phyloP scores from a whole-genome alignment of 192 early-diverging fungal species.

The Mortierella alpina region DNA sequence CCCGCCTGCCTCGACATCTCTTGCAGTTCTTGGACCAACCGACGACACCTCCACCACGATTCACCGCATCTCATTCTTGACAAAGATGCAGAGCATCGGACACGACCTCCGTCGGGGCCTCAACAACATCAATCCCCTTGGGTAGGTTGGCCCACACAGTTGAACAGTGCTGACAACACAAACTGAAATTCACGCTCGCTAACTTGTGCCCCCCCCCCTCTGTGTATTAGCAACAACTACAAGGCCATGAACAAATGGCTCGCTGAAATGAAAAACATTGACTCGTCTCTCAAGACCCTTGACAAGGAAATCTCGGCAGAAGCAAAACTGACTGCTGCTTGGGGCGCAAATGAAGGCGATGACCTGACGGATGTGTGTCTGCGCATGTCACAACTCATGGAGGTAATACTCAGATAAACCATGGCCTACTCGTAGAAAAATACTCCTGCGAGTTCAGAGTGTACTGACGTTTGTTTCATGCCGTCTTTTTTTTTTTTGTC shows the following conservation, averaged over 20 bases:
- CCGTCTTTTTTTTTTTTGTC: not conserved
- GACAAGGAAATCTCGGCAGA: conserved; percentile 49
- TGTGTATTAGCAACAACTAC: conserved; percentile 40
- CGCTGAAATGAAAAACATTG: conserved; percentile 51
- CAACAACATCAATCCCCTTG: conserved; percentile 52
- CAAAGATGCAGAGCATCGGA: conserved; percentile 48
- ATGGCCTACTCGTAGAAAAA: not conserved
- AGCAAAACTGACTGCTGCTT: conserved; percentile 44
- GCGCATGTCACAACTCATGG: conserved; percentile 52
- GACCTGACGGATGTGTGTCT: conserved; percentile 45
- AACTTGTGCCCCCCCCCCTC: not conserved
- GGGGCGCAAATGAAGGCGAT: conserved; percentile 41
- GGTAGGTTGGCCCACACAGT: not conserved
- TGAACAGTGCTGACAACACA: no score
- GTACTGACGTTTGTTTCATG: not conserved
- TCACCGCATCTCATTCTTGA: not conserved
- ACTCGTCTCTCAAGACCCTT: conserved; percentile 41
- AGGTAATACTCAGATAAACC: conserved; percentile 16
- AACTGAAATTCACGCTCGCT: not conserved
- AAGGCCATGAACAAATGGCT: conserved; percentile 52
- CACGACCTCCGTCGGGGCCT: conserved; percentile 48
- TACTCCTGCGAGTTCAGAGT: not conserved
- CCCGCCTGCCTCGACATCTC: not conserved
- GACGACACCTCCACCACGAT: no score
- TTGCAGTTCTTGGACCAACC: not conserved